Percentiles rank a stretch among this genome's conserved stretches.
Conservation (phyloP, 1,139 yeast species). For the Magnusiomyces tetraspermus region DNA sequence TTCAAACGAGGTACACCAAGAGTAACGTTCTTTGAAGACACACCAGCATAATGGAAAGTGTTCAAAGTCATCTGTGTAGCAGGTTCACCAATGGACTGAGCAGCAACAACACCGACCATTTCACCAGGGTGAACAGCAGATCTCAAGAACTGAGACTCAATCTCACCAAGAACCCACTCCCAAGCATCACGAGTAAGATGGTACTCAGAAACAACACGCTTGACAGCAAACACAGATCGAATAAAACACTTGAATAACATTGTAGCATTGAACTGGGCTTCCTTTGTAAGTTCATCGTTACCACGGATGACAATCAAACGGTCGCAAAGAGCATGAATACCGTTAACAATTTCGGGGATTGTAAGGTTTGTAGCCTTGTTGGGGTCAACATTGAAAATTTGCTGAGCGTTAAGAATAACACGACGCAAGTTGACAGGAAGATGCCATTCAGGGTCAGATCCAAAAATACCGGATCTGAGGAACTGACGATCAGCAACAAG, state of each 20-base stretch:
- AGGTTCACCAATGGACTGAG: slow-evolving; percentile 99
- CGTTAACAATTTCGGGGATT: slow-evolving; percentile 64
- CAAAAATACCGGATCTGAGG: slow-evolving; percentile 73
- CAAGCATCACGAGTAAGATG: slow-evolving; percentile 77
- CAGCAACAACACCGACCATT: slow-evolving; percentile 99
- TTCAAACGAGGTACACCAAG: slow-evolving; percentile 99
- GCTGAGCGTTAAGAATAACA: slow-evolving; percentile 94
- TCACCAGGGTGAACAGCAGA: slow-evolving; percentile 97
- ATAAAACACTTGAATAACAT: slow-evolving; percentile 81
- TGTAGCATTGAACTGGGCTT: slow-evolving; percentile 92
- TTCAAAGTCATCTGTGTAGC: slow-evolving; percentile 99
- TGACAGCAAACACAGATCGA: slow-evolving; percentile 83
- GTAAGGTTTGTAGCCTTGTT: slow-evolving; percentile 85
- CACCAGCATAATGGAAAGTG: slow-evolving; percentile 99
- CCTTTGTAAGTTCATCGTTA: slow-evolving; percentile 56
- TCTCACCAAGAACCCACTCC: slow-evolving; percentile 92
- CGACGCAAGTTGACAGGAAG: slow-evolving; percentile 95
- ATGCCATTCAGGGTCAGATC: slow-evolving; percentile 96
- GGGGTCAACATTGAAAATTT: slow-evolving; percentile 88
- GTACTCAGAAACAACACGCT: slow-evolving; percentile 87
- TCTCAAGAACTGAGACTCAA: slow-evolving; percentile 86
- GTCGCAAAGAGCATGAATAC: slow-evolving; percentile 61
- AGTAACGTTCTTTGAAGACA: slow-evolving; percentile 96
- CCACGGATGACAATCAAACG: slow-evolving; percentile 79
- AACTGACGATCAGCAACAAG: slow-evolving; percentile 66